phyloP scores from a whole-genome alignment of 306 rosid species.

The Pyrus betulifolia region DNA sequence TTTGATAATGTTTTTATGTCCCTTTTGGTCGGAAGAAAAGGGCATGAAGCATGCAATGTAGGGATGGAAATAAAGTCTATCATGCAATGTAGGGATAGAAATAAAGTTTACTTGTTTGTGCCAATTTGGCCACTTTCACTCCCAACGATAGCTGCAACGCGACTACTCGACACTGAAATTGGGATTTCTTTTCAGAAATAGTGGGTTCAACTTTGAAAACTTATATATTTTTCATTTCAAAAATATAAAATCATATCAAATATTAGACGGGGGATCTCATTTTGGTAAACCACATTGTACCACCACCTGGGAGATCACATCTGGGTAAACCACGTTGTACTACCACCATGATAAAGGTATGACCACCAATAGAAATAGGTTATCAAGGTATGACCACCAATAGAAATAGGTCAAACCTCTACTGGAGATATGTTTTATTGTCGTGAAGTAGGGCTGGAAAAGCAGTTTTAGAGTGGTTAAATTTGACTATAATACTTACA shows the following conservation, averaged over 20 bases:
- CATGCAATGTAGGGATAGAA: neutral
- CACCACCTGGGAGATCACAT: too few species aligned
- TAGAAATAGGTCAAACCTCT: neutral
- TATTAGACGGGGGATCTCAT: too few species aligned
- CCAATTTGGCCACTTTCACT: slow-evolving; percentile 3
- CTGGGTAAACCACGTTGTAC: too few species aligned
- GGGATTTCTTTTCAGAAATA: neutral
- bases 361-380: neutral
- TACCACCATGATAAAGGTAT: too few species aligned
- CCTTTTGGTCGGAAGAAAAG: neutral
- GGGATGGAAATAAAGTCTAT: neutral
- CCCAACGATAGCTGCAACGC: slow-evolving; percentile 5
- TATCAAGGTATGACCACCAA: too few species aligned
- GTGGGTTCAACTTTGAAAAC: neutral
- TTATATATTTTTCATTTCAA: neutral
- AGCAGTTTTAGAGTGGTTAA: too few species aligned
- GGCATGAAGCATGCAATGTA: neutral
- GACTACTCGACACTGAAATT: slow-evolving; percentile 24
- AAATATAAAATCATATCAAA: too few species aligned
- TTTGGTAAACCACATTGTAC: neutral
- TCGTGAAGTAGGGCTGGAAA: neutral
- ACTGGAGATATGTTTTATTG: neutral
- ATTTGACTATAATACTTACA: too few species aligned
- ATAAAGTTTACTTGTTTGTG: neutral
- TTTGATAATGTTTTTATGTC: slow-evolving; percentile 2